Base-by-base conservation (phyloP, 371 early-diverging fungal species). In the Amoeboradix gromovi region DNA sequence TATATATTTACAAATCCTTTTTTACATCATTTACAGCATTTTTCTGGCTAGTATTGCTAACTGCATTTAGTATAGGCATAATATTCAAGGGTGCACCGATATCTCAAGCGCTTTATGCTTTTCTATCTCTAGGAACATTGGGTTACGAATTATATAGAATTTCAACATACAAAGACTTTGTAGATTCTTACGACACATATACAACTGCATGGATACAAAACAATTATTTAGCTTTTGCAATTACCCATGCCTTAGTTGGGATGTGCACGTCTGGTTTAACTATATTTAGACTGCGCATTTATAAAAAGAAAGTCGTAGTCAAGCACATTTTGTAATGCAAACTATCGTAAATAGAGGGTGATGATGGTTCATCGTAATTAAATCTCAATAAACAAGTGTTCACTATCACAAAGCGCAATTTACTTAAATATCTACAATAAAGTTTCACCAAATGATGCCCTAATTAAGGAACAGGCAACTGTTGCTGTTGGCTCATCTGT, bases 401-500 rank as follows among this genome's bases (percentile, higher is more conserved):
- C n/a, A n/a, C n/a, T n/a, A n/a, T n/a, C n/a, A n/a, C n/a, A n/a
- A n/a, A n/a, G n/a, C n/a, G n/a, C n/a, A n/a, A n/a, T n/a, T n/a
- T n/a, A n/a, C n/a, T n/a, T n/a, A n/a, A n/a, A n/a, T n/a, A n/a
- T n/a, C n/a, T 65, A 82, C 29, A 86, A 74, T 28, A 90, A 79
- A 5, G 82, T 78, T 74, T 90, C 88, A 30, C 90, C 90, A 31
- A 91, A 78, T 66, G 87, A 81, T 71, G 86, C 83, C 66, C 91
- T 83, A 31, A 87, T 80, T 70, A 90, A 80, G 28, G 89, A 88
- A 77, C 88, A 88, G 30, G 67, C 67, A 5, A 91, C 82, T 71
- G 85, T 84, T 66, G 92, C 84, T 0, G 96, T 94, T 77, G 89
- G 88, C 72, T 81, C 79, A 66, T 86, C 80, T 22, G 81, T 78